Percentiles rank a stretch among this genome's conserved stretches.
Conservation (phyloP, 495 filamentous ascomycete genomes). For the Aspergillus kassunensis region DNA sequence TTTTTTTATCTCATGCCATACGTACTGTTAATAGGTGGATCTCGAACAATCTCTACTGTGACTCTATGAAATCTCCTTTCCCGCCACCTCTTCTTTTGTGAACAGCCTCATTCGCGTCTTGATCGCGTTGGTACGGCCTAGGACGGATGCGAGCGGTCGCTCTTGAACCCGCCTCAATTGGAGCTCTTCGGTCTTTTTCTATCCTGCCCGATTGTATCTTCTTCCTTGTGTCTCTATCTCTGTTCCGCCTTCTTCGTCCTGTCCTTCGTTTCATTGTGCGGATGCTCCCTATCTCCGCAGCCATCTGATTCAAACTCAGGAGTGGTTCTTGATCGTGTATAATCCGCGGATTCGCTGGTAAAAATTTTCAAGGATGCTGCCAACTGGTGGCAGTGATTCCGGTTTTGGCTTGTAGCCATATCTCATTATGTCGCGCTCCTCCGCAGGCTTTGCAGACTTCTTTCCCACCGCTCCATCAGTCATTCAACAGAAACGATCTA, state of each 20-base stretch:
- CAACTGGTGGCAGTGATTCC: constrained; percentile 28
- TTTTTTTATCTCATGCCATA: background rate
- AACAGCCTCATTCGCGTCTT: constrained; percentile 14
- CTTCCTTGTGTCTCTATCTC: background rate
- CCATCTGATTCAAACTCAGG: constrained; percentile 16
- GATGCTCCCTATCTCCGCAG: background rate
- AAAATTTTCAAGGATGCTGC: constrained; percentile 41
- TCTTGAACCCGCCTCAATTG: constrained; percentile 6
- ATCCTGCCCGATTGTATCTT: background rate
- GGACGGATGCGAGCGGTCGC: constrained; percentile 10
- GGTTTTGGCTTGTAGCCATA: constrained; percentile 43
- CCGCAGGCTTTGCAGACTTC: constrained; percentile 83
- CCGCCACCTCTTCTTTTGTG: constrained; percentile 10
- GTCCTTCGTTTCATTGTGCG: background rate
- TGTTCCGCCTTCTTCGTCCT: background rate
- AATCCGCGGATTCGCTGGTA: constrained; percentile 20
- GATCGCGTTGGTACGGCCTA: constrained; percentile 13
- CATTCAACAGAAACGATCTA: constrained; percentile 51
- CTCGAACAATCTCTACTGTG: background rate
- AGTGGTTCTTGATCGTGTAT: constrained; percentile 22
- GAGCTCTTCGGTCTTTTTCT: background rate
- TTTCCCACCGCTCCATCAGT: constrained; percentile 81
- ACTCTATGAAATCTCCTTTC: constrained; percentile 3
- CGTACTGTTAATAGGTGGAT: background rate
- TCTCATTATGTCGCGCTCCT: constrained; percentile 71